Evolutionary conservation across 306 rosid species (phyloP), one percentile per base, ranked within the genome.

Genomic region (Sesbania bispinosa): DNA sequence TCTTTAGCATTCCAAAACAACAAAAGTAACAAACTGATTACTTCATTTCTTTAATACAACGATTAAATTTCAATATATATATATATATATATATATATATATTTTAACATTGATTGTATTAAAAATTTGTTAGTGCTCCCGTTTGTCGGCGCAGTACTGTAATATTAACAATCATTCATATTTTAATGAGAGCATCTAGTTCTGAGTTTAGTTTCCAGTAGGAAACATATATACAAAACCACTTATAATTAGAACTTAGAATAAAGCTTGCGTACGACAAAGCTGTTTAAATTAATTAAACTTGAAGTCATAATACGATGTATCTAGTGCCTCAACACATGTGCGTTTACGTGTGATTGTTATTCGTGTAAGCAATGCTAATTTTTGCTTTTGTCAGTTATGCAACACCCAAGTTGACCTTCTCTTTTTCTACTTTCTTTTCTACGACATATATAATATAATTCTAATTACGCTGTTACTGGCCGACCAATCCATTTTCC

Each of bases 401-500:
- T 51, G 80, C 53, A 69, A 75, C 81, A 46, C 62, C 70, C 21
- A 43, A 67, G 82, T 82, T 79, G 86, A 84, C 89, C 77, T 35
- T 35, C 1, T 27, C 4, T n/a, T 1, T 50, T 67, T 70, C 14
- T 50, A 10, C 48, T n/a, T n/a, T n/a, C n/a, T n/a, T 7, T 8
- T 71, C 9, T 57, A 30, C 10, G 20, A 68, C 33, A 48, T 39
- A n/a, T n/a, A n/a, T n/a, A n/a, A 50, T 20, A 69, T 51, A 30
- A 65, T n/a, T 20, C 33, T n/a, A n/a, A n/a, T 35, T 38, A 38
- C 10, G 18, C 5, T n/a, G n/a, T n/a, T n/a, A n/a, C n/a, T n/a
- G n/a, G n/a, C 20, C 63, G 54, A 51, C 54, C 2, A 50, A 9
- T 38, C 7, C 48, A 36, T 39, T 48, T 32, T 73, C 33, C 14